phyloP scores from a whole-genome alignment of 2,329 filamentous ascomycete genomes.

The Verticillium albo-atrum region DNA sequence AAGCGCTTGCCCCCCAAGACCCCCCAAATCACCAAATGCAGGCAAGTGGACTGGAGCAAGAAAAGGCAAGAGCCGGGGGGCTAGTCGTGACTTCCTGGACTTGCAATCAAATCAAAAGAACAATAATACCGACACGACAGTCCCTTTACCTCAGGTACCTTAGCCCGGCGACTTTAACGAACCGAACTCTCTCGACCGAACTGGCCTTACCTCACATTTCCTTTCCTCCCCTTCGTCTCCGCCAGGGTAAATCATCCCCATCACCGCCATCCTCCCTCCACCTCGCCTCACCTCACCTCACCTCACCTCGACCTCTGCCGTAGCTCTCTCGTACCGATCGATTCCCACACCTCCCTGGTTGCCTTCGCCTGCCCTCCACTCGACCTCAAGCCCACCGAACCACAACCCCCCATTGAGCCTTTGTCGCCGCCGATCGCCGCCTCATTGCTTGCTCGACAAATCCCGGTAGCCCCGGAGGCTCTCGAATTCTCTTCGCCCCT shows the following conservation, averaged over 20 bases:
- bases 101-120: neutral
- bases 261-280: neutral
- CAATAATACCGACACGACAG: neutral
- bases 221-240: neutral
- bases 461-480: neutral
- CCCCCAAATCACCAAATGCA: neutral
- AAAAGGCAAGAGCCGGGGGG: neutral
- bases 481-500: neutral
- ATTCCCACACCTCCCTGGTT: too few relatives aligned
- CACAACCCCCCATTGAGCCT: neutral
- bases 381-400: neutral
- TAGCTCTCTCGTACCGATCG: neutral
- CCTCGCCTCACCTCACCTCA: neutral
- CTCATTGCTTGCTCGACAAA: neutral
- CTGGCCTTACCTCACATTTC: neutral
- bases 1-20: neutral
- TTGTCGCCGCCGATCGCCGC: neutral
- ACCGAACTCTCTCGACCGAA: neutral
- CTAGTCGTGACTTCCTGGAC: neutral
- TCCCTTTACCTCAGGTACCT: neutral
- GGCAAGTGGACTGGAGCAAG: neutral
- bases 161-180: neutral
- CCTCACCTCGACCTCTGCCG: neutral
- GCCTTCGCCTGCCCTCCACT: neutral
- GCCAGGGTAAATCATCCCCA: neutral